Conservation (phyloP, 2,329 filamentous ascomycete genomes). For the Xylariaceae sp. region DNA sequence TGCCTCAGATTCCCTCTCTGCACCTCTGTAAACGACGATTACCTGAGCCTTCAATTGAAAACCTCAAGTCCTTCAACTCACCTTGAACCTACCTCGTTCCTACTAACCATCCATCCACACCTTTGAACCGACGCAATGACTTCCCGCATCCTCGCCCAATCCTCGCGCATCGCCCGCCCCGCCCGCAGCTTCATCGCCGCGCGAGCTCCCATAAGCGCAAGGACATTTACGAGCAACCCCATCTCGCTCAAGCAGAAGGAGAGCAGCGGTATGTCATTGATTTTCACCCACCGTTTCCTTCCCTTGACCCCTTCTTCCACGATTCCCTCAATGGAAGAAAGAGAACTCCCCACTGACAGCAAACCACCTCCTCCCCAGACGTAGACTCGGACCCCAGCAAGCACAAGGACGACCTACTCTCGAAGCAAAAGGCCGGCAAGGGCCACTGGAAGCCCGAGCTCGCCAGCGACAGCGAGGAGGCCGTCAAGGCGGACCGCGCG, state of each 20-base stretch:
- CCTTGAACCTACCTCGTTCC: neutral
- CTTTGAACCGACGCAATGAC: constrained; percentile 25
- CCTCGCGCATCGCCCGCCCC: constrained; percentile 14
- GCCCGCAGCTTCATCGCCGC: constrained; percentile 18
- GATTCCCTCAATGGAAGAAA: too few species aligned
- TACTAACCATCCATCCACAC: neutral
- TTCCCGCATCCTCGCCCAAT: constrained; percentile 23
- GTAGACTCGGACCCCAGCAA: constrained; percentile 42
- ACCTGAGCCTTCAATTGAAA: neutral
- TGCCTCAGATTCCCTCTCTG: too few species aligned
- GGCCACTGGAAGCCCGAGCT: constrained; percentile 75
- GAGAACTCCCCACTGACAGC: constrained; percentile 1
- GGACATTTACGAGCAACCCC: constrained; percentile 21
- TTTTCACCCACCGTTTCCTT: neutral
- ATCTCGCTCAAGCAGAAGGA: constrained; percentile 23
- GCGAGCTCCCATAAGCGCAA: constrained; percentile 18
- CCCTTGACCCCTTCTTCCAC: constrained; percentile 22
- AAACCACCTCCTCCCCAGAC: constrained; percentile 22
- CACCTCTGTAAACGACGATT: too few species aligned
- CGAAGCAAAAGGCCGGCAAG: constrained; percentile 66
- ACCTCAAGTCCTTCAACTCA: neutral
- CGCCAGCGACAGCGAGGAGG: constrained; percentile 75
- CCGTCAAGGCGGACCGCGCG: constrained; percentile 62
- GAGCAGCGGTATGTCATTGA: constrained; percentile 8
- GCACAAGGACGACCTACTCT: constrained; percentile 57